Evolutionary conservation across 371 early-diverging fungal species (phyloP).

Genomic region (Apophysomyces sp.): DNA sequence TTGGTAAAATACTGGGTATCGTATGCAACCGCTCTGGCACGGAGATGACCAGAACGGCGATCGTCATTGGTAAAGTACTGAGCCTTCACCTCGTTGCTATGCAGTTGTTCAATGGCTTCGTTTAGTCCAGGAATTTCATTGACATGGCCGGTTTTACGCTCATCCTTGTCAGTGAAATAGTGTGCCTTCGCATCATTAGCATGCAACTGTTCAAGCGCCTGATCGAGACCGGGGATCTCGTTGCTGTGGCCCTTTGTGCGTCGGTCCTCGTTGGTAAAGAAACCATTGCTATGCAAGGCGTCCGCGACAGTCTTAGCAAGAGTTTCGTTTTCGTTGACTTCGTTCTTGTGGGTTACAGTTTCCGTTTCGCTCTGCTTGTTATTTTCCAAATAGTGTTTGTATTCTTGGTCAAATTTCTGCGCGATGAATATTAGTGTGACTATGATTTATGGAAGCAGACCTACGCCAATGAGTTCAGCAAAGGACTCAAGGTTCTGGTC

Average conservation of each 20-base stretch:
- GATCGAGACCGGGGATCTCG: neutral
- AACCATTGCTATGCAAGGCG: neutral
- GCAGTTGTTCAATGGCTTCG: neutral
- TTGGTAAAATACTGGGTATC: conserved; percentile 9
- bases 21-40: neutral
- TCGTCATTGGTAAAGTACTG: conserved; percentile 31
- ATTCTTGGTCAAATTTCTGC: conserved; percentile 26
- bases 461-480: neutral
- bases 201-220: neutral
- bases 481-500: neutral
- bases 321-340: conserved; percentile 15
- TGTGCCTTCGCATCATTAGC: neutral
- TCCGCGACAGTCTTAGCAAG: too few species aligned
- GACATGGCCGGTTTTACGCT: neutral
- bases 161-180: conserved; percentile 16
- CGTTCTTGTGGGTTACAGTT: conserved; percentile 37
- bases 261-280: neutral
- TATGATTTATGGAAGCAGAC: neutral
- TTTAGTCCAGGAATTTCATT: neutral
- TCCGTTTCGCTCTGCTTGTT: conserved; percentile 31
- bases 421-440: too few species aligned
- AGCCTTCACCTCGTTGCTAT: conserved; percentile 1
- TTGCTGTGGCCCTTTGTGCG: neutral
- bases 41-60: conserved; percentile 4
- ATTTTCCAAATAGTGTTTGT: conserved; percentile 22